Evolutionary conservation across 2,329 filamentous ascomycete genomes (phyloP).

Genomic region (Curvularia lunata): DNA sequence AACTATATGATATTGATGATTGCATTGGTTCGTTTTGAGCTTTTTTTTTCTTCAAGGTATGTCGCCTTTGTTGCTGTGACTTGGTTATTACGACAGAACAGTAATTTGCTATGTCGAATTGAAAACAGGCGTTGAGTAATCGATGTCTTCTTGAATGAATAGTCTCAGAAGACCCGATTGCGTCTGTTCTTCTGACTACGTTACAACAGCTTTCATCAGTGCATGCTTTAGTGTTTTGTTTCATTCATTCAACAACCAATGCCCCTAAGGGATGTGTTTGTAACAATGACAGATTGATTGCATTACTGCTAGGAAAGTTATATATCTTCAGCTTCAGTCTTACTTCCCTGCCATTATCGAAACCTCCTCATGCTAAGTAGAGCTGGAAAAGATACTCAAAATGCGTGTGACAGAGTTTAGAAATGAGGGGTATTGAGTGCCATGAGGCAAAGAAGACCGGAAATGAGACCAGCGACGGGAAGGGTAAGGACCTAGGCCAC

Average conservation of each 20-base stretch:
- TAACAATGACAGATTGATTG: neutral
- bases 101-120: too few relatives aligned
- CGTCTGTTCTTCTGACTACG: too few relatives aligned
- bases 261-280: neutral
- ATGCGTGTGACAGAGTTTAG: neutral
- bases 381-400: neutral
- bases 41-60: too few relatives aligned
- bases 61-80: too few relatives aligned
- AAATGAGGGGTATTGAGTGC: constrained; percentile 53
- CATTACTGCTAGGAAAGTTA: neutral
- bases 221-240: neutral
- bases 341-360: neutral
- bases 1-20: too few relatives aligned
- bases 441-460: constrained; percentile 51
- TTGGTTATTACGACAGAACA: too few relatives aligned
- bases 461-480: constrained; percentile 50
- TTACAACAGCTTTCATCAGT: neutral
- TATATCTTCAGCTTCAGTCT: neutral
- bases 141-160: too few relatives aligned
- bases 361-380: too few relatives aligned
- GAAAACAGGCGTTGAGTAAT: too few relatives aligned
- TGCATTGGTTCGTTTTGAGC: too few relatives aligned
- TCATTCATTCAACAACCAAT: neutral
- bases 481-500: constrained; percentile 53
- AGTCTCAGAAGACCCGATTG: too few relatives aligned